Percentiles rank a stretch among this genome's conserved stretches.
These are phyloP conservation scores for Astrothelium macrocarpum DNA, from an alignment of 495 filamentous ascomycete genomes.

Conservation along the genomic window DNA sequence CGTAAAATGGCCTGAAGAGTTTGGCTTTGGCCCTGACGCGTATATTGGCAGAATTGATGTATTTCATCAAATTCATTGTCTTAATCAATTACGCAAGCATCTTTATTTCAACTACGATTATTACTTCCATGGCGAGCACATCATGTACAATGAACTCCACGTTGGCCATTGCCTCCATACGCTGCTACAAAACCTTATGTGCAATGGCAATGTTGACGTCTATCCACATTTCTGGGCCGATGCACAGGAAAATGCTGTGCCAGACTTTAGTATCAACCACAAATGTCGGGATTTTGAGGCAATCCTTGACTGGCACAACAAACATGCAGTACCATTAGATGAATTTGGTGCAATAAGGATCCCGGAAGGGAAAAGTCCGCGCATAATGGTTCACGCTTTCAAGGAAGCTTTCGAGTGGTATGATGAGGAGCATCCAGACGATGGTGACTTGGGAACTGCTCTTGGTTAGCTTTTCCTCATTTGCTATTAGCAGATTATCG, in stretches of 20 bases:
- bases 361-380: no score
- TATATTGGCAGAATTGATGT: not conserved
- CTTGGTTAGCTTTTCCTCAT: no score
- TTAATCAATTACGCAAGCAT: not conserved
- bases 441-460: no score
- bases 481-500: no score
- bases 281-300: not conserved
- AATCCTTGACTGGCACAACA: not conserved
- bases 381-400: no score
- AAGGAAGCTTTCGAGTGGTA: no score
- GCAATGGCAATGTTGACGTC: not conserved
- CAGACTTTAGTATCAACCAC: not conserved
- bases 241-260: not conserved
- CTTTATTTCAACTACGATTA: not conserved
- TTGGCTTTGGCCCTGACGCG: not conserved
- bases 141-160: not conserved
- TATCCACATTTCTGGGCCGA: not conserved
- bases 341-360: no score
- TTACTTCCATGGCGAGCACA: not conserved
- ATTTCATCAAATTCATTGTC: not conserved
- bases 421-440: no score
- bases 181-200: not conserved
- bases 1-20: not conserved
- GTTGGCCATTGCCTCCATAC: not conserved
- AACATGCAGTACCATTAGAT: no score